Percentiles rank a stretch among this genome's conserved stretches.
Evolutionary conservation across 257 asterid species (phyloP).

Genomic region (Primulina tabacum): DNA sequence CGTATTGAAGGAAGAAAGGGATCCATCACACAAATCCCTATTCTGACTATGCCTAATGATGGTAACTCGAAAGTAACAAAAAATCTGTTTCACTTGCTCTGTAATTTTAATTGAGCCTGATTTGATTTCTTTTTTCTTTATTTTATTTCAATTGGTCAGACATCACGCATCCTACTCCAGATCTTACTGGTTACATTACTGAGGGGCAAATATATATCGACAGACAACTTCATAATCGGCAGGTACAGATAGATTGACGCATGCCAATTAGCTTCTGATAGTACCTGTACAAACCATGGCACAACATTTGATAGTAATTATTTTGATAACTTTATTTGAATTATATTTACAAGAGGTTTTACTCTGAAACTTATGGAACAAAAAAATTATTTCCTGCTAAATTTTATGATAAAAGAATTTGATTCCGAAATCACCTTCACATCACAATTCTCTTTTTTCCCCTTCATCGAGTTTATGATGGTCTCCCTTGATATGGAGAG

Average conservation of each 20-base stretch:
- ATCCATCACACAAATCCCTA: conserved; percentile 96
- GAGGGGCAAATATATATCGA: conserved; percentile 99
- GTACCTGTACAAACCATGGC: not conserved
- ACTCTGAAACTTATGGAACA: too few relatives aligned
- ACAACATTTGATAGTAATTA: too few relatives aligned
- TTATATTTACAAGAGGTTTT: too few relatives aligned
- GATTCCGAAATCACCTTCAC: too few relatives aligned
- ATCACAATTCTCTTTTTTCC: too few relatives aligned
- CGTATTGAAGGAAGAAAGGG: conserved; percentile 98
- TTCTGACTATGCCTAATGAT: conserved; percentile 97
- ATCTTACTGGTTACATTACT: conserved; percentile 97
- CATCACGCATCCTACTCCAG: conserved; percentile 99
- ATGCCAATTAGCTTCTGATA: conserved; percentile 1
- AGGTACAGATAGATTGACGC: conserved; percentile 36
- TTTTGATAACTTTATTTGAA: too few relatives aligned
- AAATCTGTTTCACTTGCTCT: not conserved
- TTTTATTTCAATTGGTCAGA: conserved; percentile 48
- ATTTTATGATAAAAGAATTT: too few relatives aligned
- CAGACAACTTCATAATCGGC: conserved; percentile 81
- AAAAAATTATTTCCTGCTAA: too few relatives aligned
- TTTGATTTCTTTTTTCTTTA: conserved; percentile 8
- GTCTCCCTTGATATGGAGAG: too few relatives aligned
- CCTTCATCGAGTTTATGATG: too few relatives aligned
- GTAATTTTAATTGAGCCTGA: conserved; percentile 14
- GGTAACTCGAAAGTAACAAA: conserved; percentile 40